Base-by-base conservation (phyloP, 768 basidiomycete species). In the Trametes villosa region DNA sequence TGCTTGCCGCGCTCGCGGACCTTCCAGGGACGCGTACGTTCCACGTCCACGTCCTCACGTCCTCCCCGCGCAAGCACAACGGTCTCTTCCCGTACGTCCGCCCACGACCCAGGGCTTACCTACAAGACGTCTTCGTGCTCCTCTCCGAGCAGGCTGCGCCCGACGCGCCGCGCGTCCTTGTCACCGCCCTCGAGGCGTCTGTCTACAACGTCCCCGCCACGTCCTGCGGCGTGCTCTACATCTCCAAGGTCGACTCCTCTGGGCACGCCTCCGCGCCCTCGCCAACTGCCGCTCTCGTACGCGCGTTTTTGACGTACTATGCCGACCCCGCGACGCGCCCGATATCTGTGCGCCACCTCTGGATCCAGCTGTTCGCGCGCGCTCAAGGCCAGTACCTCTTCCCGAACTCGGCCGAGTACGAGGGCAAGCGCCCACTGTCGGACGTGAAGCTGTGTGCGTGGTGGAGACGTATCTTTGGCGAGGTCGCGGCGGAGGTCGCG, bases 161-260 rank as follows among this genome's bases (percentile, higher is more conserved):
- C 18, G 82, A 80, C 53, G 68, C 80, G 0, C 80, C 82, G 4
- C 81, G 83, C 24, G 78, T 92, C 1, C 79, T 95, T 53, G 86
- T 92, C 31, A 81, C 87, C 4, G 95, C 84, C n/a, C 81, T 97
- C 60, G 92, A 96, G 71, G 90, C 86, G 0, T 81, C 74, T 38
- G 73, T 95, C 27, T 96, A 93, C 79, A 82, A 83, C 48, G 70
- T 96, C 50, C 89, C 92, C 3, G 65, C 83, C 4, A 88, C 91
- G 1, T 78, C 80, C 2, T 83, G 83, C 56, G 86, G 86, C 3
- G 82, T 98, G 33, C 74, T 98, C 31, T 97, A 98, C 73, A 80
- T 99, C 52, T 92, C 92, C 49, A 99, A 99, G 76, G 87, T 97
- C 53, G 97, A 99, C 72, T 87, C 94, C 12, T 93, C 96, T 0